Conservation (phyloP, 164 flowering plant species). For the Sextonia rubra region DNA sequence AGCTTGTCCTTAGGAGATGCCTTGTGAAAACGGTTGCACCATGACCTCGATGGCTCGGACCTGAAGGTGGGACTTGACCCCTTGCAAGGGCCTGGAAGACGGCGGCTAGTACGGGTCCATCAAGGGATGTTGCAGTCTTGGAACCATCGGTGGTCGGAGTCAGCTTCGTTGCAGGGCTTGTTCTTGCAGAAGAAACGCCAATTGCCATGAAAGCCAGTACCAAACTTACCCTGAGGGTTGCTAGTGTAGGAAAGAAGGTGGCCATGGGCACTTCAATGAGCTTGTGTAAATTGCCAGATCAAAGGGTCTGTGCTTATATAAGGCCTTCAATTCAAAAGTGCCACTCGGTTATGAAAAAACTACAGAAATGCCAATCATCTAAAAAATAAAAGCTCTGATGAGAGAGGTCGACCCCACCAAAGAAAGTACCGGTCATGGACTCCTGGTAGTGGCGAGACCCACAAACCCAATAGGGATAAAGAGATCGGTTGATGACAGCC, state of each 20-base stretch:
- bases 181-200: slow-evolving; percentile 3
- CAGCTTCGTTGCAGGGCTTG: not conserved
- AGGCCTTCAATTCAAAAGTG: not conserved
- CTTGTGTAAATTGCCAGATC: not conserved
- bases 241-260: not conserved
- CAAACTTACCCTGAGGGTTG: slow-evolving; percentile 2
- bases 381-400: too few species aligned
- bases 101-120: not conserved
- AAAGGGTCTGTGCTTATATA: not conserved
- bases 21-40: slow-evolving; percentile 10
- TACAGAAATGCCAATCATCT: too few species aligned
- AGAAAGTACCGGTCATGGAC: too few species aligned
- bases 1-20: slow-evolving; percentile 13
- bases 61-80: slow-evolving; percentile 19
- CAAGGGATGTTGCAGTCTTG: too few species aligned
- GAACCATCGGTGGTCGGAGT: not conserved
- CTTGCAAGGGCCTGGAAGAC: slow-evolving; percentile 4
- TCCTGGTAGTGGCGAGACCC: too few species aligned
- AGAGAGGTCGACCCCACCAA: too few species aligned
- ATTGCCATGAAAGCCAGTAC: slow-evolving; percentile 5
- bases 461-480: too few species aligned
- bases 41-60: slow-evolving; percentile 28
- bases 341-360: too few species aligned
- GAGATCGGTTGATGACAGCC: too few species aligned
- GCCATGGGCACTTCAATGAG: slow-evolving; percentile 2